phyloP scores from a whole-genome alignment of 169 alveolate genomes.

The Ichthyophthirius multifiliis region DNA sequence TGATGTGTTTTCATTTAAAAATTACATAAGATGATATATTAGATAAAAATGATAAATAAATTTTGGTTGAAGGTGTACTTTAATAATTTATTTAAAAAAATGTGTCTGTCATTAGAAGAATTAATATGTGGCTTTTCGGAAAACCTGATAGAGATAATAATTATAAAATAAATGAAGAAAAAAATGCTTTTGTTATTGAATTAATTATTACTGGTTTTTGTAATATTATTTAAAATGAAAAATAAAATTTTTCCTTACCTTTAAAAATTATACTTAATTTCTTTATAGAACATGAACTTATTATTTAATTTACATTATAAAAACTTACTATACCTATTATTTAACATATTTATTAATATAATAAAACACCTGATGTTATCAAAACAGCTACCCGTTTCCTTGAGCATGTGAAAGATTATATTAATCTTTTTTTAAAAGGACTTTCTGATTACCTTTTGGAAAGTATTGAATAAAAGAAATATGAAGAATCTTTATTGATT shows the following conservation, averaged over 20 bases:
- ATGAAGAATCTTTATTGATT: neutral
- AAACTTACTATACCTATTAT: slow-evolving; percentile 11
- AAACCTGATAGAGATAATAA: slow-evolving; percentile 39
- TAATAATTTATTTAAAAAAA: slow-evolving; percentile 28
- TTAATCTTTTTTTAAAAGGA: neutral
- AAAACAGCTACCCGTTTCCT: slow-evolving; percentile 33
- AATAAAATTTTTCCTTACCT: slow-evolving; percentile 6
- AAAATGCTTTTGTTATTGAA: slow-evolving; percentile 16
- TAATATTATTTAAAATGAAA: slow-evolving; percentile 8
- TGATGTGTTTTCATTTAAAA: slow-evolving; percentile 32
- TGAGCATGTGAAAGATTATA: neutral
- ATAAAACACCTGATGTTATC: neutral
- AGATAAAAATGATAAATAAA: neutral
- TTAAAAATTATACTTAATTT: slow-evolving; percentile 27
- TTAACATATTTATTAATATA: slow-evolving; percentile 8
- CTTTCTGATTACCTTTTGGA: neutral
- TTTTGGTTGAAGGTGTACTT: slow-evolving; percentile 30
- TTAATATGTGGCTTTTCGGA: slow-evolving; percentile 48
- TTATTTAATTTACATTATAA: slow-evolving; percentile 21
- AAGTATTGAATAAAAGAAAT: neutral
- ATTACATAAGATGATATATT: neutral
- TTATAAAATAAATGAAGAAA: slow-evolving; percentile 7
- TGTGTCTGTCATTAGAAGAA: slow-evolving; percentile 42
- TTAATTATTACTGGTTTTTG: slow-evolving; percentile 22
- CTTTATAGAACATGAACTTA: slow-evolving; percentile 44